Evolutionary conservation across 2,329 filamentous ascomycete species (phyloP).

Genomic region (Myriosclerotinia duriaeana): DNA sequence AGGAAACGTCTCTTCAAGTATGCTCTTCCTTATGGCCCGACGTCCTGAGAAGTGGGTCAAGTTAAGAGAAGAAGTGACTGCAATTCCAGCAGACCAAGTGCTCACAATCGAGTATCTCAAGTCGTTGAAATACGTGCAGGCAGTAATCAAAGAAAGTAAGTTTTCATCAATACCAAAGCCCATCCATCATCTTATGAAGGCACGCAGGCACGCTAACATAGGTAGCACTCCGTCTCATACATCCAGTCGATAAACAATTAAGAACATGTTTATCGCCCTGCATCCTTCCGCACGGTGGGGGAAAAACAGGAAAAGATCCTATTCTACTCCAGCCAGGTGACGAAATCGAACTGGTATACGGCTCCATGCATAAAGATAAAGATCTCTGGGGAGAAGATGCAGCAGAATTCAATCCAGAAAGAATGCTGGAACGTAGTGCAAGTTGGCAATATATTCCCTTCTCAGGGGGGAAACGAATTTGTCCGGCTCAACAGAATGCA

Average conservation of each 20-base stretch:
- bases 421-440: slow-evolving; percentile 43
- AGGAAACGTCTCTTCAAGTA: slow-evolving; percentile 41
- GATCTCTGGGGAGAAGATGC: slow-evolving; percentile 44
- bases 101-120: slow-evolving; percentile 51
- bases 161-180: too few relatives aligned
- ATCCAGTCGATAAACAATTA: slow-evolving; percentile 42
- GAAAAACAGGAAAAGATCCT: slow-evolving; percentile 33
- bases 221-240: slow-evolving; percentile 35
- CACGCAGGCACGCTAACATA: neutral
- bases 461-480: slow-evolving; percentile 13
- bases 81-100: slow-evolving; percentile 37
- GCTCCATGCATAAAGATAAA: slow-evolving; percentile 43
- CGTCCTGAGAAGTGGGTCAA: slow-evolving; percentile 38
- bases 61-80: slow-evolving; percentile 36
- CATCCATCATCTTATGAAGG: too few relatives aligned
- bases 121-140: slow-evolving; percentile 54
- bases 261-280: slow-evolving; percentile 17
- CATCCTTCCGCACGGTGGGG: slow-evolving; percentile 38
- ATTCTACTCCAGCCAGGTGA: slow-evolving; percentile 34
- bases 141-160: slow-evolving; percentile 57
- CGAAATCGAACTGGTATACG: slow-evolving; percentile 19
- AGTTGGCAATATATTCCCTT: slow-evolving; percentile 28
- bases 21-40: slow-evolving; percentile 34
- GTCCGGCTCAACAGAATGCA: slow-evolving; percentile 21
- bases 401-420: slow-evolving; percentile 43